Conservation (phyloP, 78 protist genomes). For the Cavenderia fasciculata region DNA sequence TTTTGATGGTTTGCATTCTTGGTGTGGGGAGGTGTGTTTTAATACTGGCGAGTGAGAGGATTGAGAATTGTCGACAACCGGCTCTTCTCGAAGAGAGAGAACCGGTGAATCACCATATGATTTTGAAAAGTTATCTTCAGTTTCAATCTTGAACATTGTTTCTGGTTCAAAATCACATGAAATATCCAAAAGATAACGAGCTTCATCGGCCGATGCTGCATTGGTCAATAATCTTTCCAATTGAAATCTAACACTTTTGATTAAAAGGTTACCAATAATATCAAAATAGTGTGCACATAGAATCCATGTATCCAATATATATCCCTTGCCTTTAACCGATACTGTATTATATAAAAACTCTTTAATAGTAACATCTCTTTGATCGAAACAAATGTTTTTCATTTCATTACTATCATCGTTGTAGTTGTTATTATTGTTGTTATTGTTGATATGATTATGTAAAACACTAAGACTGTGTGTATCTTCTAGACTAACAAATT, state of each 20-base stretch:
- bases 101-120: not conserved
- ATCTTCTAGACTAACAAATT: no score
- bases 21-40: no score
- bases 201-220: not conserved
- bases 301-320: not conserved
- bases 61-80: not conserved
- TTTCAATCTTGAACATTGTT: not conserved
- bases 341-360: no score
- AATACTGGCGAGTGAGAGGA: not conserved
- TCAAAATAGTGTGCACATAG: constrained; percentile 12
- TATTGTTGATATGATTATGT: no score
- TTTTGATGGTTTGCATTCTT: no score
- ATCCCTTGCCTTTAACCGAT: no score
- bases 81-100: no score
- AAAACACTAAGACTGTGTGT: no score
- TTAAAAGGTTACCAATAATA: constrained; percentile 4
- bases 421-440: no score
- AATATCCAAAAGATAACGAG: not conserved
- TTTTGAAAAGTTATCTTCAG: not conserved
- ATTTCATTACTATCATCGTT: no score
- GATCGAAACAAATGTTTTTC: no score
- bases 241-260: not conserved
- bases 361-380: no score
- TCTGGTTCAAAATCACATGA: not conserved
- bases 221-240: not conserved